A percentile compares a stretch with the other conserved stretches of the same genome.
phyloP scores from a whole-genome alignment of 2,329 filamentous ascomycete genomes.

The Magnaporthiopsis rhizophila region DNA sequence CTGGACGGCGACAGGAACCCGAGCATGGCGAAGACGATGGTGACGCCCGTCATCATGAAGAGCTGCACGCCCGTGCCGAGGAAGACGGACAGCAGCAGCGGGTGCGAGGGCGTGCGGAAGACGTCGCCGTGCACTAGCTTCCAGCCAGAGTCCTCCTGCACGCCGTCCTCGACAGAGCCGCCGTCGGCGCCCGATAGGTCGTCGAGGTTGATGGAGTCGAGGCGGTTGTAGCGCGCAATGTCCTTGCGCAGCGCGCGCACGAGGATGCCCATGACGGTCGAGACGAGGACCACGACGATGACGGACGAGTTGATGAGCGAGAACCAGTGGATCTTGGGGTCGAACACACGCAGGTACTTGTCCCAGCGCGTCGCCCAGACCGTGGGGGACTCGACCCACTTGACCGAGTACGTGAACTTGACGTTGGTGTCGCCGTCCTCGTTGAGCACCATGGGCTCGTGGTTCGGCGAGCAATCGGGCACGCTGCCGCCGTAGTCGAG shows the following conservation, averaged over 20 bases:
- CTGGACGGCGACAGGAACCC: slow-evolving; percentile 95
- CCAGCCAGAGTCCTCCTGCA: slow-evolving; percentile 97
- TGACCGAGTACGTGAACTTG: slow-evolving; percentile 85
- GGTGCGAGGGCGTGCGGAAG: slow-evolving; percentile 78
- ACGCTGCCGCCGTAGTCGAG: slow-evolving; percentile 49
- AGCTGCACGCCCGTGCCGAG: slow-evolving; percentile 92
- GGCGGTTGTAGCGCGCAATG: slow-evolving; percentile 90
- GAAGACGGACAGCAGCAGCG: slow-evolving; percentile 77
- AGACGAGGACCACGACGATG: slow-evolving; percentile 84
- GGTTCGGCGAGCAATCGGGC: slow-evolving; percentile 52
- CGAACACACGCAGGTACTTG: slow-evolving; percentile 95
- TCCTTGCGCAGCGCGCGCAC: slow-evolving; percentile 86
- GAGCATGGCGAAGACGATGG: slow-evolving; percentile 85
- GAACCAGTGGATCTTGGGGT: slow-evolving; percentile 99
- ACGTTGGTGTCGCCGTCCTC: slow-evolving; percentile 56
- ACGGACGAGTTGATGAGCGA: slow-evolving; percentile 93
- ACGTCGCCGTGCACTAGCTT: slow-evolving; percentile 97
- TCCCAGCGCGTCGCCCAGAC: slow-evolving; percentile 98
- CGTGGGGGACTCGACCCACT: slow-evolving; percentile 76
- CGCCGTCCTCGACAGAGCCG: slow-evolving; percentile 72
- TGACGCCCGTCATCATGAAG: slow-evolving; percentile 95
- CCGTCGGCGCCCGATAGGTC: slow-evolving; percentile 59
- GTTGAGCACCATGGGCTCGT: slow-evolving; percentile 54
- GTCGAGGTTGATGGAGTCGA: slow-evolving; percentile 85
- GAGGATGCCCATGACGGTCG: slow-evolving; percentile 89